Base-by-base conservation (phyloP, 495 filamentous ascomycete species). In the Neurospora terricola region DNA sequence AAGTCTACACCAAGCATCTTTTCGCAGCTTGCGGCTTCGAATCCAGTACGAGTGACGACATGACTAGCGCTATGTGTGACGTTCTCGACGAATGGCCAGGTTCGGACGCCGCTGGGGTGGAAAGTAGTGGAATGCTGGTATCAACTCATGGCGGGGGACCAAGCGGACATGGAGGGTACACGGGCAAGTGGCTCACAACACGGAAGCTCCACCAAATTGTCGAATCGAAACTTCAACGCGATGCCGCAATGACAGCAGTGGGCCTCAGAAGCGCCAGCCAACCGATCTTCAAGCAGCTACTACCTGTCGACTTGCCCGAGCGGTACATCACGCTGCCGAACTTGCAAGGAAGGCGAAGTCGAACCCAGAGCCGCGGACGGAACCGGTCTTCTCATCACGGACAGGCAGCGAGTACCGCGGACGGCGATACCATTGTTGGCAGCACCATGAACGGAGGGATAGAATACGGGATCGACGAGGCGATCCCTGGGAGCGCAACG, bases 21-120 rank as follows among this genome's bases (percentile, higher is more conserved):
- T 79, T 80, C 14, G 80, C 80, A 10, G 80, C 80, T 3, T 81
- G 80, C 75, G 80, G 78, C 14, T 81, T 81, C 72, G 80, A 81
- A 72, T 78, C 76, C n/a, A 75, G 70, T 48, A 81, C 78, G n/a
- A 72, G 59, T n/a, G 80, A 79, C 74, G 78, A 80, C 75, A 81
- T 81, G 80, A 81, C 80, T 48, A 77, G 76, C 21, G 77, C 75
- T 12, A 69, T 81, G 76, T 81, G 80, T 70, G 74, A 79, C 27
- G 76, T 80, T 16, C 72, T 81, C 1, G 75, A 78, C 40, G 75
- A 75, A 38, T 78, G 74, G 72, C 54, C 54, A 54, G 72, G 45
- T 16, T 71, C 54, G 23, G 39, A 8, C 69, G 38, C 21, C 27
- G 18, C 21, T 5, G 36, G n/a, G 9, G 30, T 43, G 14, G 34